phyloP scores from a whole-genome alignment of 495 filamentous ascomycete genomes.

The Aspergillus ostianus region DNA sequence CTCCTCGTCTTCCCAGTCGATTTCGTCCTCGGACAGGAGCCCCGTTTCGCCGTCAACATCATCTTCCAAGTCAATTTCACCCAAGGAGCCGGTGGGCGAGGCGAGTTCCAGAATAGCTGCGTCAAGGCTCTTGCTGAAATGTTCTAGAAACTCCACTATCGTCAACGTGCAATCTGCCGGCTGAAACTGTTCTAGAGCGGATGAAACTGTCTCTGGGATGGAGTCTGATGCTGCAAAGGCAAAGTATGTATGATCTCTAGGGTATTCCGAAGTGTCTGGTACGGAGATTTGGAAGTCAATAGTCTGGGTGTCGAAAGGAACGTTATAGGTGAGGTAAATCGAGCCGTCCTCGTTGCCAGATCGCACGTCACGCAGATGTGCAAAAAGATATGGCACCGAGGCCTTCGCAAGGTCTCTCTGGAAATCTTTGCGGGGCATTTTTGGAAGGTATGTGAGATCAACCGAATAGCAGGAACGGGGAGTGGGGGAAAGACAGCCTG shows the following conservation, averaged over 20 bases:
- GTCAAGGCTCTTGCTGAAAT: neutral
- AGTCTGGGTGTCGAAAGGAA: constrained; percentile 17
- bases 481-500: neutral
- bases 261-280: constrained; percentile 20
- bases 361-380: constrained; percentile 46
- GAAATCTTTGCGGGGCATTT: constrained; percentile 18
- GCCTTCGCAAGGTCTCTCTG: constrained; percentile 46
- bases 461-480: neutral
- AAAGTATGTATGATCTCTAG: neutral
- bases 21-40: neutral
- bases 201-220: neutral
- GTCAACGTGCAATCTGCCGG: neutral
- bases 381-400: constrained; percentile 25
- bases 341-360: constrained; percentile 61
- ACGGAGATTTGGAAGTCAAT: constrained; percentile 55
- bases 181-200: neutral
- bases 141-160: neutral
- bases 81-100: neutral
- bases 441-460: neutral
- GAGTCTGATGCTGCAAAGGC: constrained; percentile 1
- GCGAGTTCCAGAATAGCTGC: neutral
- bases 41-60: neutral
- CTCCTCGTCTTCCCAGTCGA: neutral
- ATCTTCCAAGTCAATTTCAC: neutral
- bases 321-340: constrained; percentile 53